These are phyloP conservation scores for Aspergillus sclerotiicarbonarius DNA, from an alignment of 495 filamentous ascomycete species.

Conservation along the genomic window DNA sequence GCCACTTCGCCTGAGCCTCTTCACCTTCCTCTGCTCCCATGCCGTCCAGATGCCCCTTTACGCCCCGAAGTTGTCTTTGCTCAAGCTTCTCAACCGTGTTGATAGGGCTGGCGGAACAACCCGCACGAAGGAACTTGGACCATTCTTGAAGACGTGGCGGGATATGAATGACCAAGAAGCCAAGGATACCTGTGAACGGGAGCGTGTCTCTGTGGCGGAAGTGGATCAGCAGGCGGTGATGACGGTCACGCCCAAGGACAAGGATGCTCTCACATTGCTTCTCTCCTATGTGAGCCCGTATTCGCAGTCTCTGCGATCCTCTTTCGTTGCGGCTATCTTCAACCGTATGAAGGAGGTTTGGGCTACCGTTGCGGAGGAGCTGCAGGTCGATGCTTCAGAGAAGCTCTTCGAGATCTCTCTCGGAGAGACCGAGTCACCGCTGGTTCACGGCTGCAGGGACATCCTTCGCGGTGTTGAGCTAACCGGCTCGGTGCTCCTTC, in stretches of 20 bases:
- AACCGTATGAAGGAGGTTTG: conserved; percentile 66
- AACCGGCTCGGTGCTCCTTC: conserved; percentile 64
- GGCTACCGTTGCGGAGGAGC: conserved; percentile 64
- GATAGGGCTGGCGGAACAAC: conserved; percentile 65
- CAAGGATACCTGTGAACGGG: conserved; percentile 46
- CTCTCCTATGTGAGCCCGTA: conserved; percentile 48
- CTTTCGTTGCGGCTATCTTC: conserved; percentile 60
- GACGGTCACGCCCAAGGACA: conserved; percentile 64
- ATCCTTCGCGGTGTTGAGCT: conserved; percentile 66
- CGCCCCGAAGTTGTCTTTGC: conserved; percentile 62
- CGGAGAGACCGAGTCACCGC: conserved; percentile 25
- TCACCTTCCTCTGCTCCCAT: conserved; percentile 76
- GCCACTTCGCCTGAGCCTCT: conserved; percentile 58
- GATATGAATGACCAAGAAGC: conserved; percentile 42
- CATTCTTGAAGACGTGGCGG: conserved; percentile 65
- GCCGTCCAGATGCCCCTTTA: conserved; percentile 63
- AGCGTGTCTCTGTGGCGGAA: conserved; percentile 58
- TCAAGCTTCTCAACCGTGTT: conserved; percentile 67
- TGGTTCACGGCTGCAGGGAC: conserved; percentile 58
- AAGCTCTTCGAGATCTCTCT: conserved; percentile 57
- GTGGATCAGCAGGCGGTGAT: conserved; percentile 59
- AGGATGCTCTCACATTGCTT: conserved; percentile 62
- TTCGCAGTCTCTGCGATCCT: conserved; percentile 41
- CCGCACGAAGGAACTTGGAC: conserved; percentile 67
- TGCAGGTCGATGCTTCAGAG: conserved; percentile 56